Evolutionary conservation across 148 eudicot genomes (phyloP), one percentile per base, ranked within the genome.

Genomic region (Chenopodium formosanum): DNA sequence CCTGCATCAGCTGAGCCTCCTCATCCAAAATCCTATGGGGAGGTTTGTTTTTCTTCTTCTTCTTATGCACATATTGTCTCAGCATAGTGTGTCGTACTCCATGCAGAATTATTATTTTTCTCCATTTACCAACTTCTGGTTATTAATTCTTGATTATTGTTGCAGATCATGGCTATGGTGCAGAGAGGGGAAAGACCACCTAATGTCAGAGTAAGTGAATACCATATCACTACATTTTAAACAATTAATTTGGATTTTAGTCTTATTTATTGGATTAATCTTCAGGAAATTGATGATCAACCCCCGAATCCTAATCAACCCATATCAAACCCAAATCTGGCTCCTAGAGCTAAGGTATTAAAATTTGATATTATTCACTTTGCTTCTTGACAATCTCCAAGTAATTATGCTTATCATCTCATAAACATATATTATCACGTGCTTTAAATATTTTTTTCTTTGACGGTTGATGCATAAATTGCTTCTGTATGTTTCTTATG

Each of bases 301-400:
- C 98, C 98, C 14, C 99, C 98, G 46, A 91, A 94, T 89, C 99
- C 99, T 32, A 89, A 91, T 85, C 99, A 94, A 80, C 95, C 97
- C 5, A 86, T 96, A 70, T 87, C 97, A 81, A 90, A 91, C 87
- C 91, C 97, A 69, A 89, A 82, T 78, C 31, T 88, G 81, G 91
- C 88, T 80, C 95, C 99, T 12, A 92, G 88, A 88, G 78, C 92
- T 40, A 94, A 96, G 97, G 99, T 94, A 80, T 69, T 79, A 29
- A 60, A 63, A 27, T 62, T 63, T 44, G 25, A 67, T 81, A 12
- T 11, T 52, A 14, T 14, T 31, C 23, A 12, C 23, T 34, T 62
- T 0, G 19, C 31, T 74, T 46, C 31, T 56, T 69, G 23, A 29
- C 7, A 19, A n/a, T 58, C 69, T 48, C 50, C 19, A 1, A 76